phyloP scores from a whole-genome alignment of 2,329 filamentous ascomycete species.

The Pseudocercospora cruenta region DNA sequence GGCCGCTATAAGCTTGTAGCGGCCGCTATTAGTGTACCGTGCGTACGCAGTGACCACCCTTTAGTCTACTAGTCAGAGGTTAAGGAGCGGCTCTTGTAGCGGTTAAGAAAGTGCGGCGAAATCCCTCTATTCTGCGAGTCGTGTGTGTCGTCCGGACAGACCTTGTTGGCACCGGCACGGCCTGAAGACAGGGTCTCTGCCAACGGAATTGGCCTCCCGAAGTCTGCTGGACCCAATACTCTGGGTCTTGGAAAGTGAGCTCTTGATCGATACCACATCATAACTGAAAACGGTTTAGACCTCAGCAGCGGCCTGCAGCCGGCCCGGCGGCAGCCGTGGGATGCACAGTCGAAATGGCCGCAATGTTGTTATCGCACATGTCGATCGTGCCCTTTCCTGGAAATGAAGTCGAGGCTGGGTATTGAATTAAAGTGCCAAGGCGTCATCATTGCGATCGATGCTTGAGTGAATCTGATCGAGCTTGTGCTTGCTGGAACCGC shows the following conservation, averaged over 20 bases:
- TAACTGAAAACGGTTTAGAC: neutral
- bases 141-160: neutral
- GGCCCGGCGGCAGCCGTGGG: neutral
- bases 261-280: neutral
- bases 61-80: too few relatives aligned
- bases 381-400: neutral
- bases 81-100: too few relatives aligned
- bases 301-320: neutral
- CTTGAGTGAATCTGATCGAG: slow-evolving; percentile 2
- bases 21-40: too few relatives aligned
- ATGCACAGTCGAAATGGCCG: too few relatives aligned
- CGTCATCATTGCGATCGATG: slow-evolving; percentile 4
- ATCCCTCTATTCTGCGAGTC: neutral
- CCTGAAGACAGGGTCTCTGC: neutral
- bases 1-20: too few relatives aligned
- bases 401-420: neutral
- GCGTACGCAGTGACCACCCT: too few relatives aligned
- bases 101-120: too few relatives aligned
- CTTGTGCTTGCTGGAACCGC: neutral
- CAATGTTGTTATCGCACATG: neutral
- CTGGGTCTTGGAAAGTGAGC: neutral
- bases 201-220: neutral
- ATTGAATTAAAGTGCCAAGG: neutral
- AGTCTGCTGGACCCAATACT: neutral
- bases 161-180: neutral